Base-by-base conservation (phyloP, 306 rosid genomes). In the Calophaca sinica region DNA sequence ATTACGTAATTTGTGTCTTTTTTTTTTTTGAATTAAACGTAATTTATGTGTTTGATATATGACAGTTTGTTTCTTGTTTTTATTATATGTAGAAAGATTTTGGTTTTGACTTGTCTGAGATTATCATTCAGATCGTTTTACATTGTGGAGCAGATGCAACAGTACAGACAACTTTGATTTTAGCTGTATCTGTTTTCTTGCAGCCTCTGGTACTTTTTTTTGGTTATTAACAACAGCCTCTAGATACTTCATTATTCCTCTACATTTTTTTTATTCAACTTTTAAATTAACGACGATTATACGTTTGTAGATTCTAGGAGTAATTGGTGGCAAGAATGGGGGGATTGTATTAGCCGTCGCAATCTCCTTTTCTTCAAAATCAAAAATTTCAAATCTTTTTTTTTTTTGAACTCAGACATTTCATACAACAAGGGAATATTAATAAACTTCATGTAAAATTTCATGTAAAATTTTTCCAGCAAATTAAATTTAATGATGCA, bases 291-390 rank as follows among this genome's bases (percentile, higher is more conserved):
- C 2, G 54, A 26, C 7, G 7, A 44, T 52, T 76, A 75, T 62
- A 70, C 74, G 65, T 57, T 68, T 79, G 65, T 61, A 68, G 77
- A 65, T 65, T 64, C 82, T 82, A 45, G 91, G 92, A 89, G 94
- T 81, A 87, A 91, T 87, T 87, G 87, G 87, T 82, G 96, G 97
- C 97, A 88, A 73, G 91, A 94, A 88, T 91, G 77, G 81, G 83
- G 98, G 97, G 84, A 82, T 87, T 2, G 3, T 7, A 70, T 68
- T 78, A 48, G 89, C 93, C 82, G 91, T 93, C 92, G 76, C 63
- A 79, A 84, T 88, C 86, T 78, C 63, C 69, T 80, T 78, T 82
- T 48, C 51, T 81, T 63, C 80, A 53, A 70, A 74, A 74, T 76
- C 55, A 63, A 79, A 83, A 77, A 9, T 41, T 42, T 39, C 29